These are phyloP conservation scores for Picochlorum sp. DNA, from an alignment of 139 green algal genomes.

Conservation along the genomic window DNA sequence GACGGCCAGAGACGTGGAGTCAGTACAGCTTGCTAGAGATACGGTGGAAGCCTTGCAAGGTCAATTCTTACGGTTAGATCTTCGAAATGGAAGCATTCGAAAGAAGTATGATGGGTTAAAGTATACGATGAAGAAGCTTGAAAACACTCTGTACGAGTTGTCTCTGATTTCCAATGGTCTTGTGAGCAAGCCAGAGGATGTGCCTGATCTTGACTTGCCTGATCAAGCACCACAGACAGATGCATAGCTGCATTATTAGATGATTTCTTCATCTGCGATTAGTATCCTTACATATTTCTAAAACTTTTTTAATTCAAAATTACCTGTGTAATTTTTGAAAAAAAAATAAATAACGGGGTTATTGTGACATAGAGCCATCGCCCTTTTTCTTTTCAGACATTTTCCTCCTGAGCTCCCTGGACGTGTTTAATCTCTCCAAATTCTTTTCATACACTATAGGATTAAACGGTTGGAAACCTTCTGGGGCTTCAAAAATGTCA, in stretches of 20 bases:
- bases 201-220: not conserved
- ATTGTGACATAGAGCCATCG: not conserved
- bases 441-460: slow-evolving; percentile 31
- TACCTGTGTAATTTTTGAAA: too few relatives aligned
- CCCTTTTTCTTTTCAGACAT: not conserved
- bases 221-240: too few relatives aligned
- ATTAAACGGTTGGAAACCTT: slow-evolving; percentile 68
- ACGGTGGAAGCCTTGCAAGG: slow-evolving; percentile 36
- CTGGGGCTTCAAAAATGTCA: slow-evolving; percentile 40
- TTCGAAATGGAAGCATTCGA: slow-evolving; percentile 54
- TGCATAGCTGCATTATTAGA: too few relatives aligned
- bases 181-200: slow-evolving; percentile 5
- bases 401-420: not conserved
- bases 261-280: too few relatives aligned
- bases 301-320: too few relatives aligned
- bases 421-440: not conserved
- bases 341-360: too few relatives aligned
- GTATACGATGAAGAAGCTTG: slow-evolving; percentile 70
- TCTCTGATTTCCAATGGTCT: slow-evolving; percentile 36
- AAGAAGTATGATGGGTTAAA: slow-evolving; percentile 74
- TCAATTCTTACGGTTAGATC: slow-evolving; percentile 47
- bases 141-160: slow-evolving; percentile 64
- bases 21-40: slow-evolving; percentile 43
- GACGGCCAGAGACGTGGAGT: slow-evolving; percentile 44
- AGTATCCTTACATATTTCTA: too few relatives aligned